phyloP scores from a whole-genome alignment of 2,329 filamentous ascomycete genomes.

The Rugonectria rugulosa region DNA sequence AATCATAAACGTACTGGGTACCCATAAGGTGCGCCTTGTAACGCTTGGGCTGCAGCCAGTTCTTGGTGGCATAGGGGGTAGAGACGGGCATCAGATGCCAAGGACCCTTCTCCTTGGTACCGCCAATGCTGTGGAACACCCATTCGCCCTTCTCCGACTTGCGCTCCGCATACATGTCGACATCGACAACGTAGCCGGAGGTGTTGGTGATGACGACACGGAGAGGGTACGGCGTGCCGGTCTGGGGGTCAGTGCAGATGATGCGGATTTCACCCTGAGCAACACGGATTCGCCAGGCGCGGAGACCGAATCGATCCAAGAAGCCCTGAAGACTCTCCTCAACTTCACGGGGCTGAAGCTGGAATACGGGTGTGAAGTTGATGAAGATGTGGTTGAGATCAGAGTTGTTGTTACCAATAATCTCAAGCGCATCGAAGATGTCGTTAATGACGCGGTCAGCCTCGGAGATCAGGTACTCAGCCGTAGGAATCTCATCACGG shows the following conservation, averaged over 20 bases:
- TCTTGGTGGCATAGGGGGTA: conserved; percentile 96
- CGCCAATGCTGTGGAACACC: conserved; percentile 98
- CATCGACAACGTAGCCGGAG: conserved; percentile 95
- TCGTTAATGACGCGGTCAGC: conserved; percentile 96
- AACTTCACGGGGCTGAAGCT: conserved; percentile 86
- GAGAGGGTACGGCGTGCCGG: conserved; percentile 86
- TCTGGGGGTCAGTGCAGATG: conserved; percentile 89
- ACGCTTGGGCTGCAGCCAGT: conserved; percentile 97
- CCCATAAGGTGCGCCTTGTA: conserved; percentile 99
- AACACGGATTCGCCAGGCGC: conserved; percentile 95
- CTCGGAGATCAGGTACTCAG: conserved; percentile 97
- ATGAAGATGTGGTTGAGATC: conserved; percentile 99
- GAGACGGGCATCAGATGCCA: conserved; percentile 93
- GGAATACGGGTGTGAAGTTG: conserved; percentile 98
- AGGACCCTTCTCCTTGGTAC: conserved; percentile 91
- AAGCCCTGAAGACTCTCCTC: conserved; percentile 94
- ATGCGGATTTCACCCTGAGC: conserved; percentile 98
- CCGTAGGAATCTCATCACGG: conserved; percentile 96
- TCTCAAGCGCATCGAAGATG: conserved; percentile 96
- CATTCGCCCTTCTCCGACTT: conserved; percentile 98
- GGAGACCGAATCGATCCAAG: conserved; percentile 93
- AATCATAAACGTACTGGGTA: conserved; percentile 99
- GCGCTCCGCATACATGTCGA: conserved; percentile 96
- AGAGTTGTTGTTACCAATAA: conserved; percentile 98
- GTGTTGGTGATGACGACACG: conserved; percentile 98